These are phyloP conservation scores for Boletus rex-veris DNA, from an alignment of 768 basidiomycete genomes.

Conservation along the genomic window DNA sequence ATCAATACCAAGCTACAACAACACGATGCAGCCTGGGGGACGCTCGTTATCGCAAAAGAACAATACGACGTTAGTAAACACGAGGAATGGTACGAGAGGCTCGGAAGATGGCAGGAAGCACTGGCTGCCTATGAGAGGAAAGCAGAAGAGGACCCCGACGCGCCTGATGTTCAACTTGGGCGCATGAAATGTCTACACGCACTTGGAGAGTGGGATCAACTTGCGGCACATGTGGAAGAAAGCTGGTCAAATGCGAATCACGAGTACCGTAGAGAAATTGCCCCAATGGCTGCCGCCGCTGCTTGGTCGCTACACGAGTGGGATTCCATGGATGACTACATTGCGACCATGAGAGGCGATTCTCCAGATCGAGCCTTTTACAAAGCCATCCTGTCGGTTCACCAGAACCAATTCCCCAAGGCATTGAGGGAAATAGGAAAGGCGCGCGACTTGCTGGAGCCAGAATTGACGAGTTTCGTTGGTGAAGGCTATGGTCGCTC, in stretches of 20 bases:
- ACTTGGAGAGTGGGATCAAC: slow-evolving; percentile 94
- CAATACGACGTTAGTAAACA: slow-evolving; percentile 89
- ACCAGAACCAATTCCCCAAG: slow-evolving; percentile 93
- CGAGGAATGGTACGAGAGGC: slow-evolving; percentile 97
- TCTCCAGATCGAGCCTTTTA: slow-evolving; percentile 95
- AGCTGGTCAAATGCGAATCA: slow-evolving; percentile 80
- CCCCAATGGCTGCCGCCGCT: slow-evolving; percentile 95
- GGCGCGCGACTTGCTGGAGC: slow-evolving; percentile 88
- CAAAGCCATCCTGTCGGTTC: slow-evolving; percentile 91
- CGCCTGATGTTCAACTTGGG: slow-evolving; percentile 78
- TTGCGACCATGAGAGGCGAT: slow-evolving; percentile 87
- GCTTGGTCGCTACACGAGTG: slow-evolving; percentile 97
- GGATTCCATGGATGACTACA: slow-evolving; percentile 98
- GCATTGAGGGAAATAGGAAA: slow-evolving; percentile 87
- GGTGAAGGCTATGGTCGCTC: slow-evolving; percentile 97
- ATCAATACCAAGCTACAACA: slow-evolving; percentile 97
- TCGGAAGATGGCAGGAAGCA: slow-evolving; percentile 96
- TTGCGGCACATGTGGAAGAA: slow-evolving; percentile 82
- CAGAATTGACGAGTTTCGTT: slow-evolving; percentile 86
- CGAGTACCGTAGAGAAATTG: slow-evolving; percentile 86
- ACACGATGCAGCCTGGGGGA: slow-evolving; percentile 97
- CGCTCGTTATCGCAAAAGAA: slow-evolving; percentile 83
- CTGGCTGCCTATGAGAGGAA: slow-evolving; percentile 80
- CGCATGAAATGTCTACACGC: slow-evolving; percentile 96
- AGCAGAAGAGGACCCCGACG: slow-evolving; percentile 67